Percentiles rank a stretch among this genome's conserved stretches.
These are phyloP conservation scores for Cymbopogon citratus DNA, from an alignment of 176 grass and related monocot species.

Conservation along the genomic window DNA sequence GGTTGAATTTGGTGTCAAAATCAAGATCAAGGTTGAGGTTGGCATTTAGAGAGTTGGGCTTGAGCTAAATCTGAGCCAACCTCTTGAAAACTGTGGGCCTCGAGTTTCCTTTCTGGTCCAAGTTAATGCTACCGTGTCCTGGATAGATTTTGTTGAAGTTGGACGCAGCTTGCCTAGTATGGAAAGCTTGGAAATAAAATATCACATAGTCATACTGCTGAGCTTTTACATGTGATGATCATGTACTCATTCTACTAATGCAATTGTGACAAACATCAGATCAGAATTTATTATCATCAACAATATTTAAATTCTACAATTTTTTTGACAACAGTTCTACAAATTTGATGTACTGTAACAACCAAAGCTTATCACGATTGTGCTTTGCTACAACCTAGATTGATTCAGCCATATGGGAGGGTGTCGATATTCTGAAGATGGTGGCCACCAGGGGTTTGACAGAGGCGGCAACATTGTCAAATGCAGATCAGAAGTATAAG, in stretches of 20 bases:
- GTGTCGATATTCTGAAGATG: constrained; percentile 60
- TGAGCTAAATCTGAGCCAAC: not conserved
- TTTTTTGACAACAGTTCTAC: too few relatives aligned
- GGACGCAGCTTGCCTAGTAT: not conserved
- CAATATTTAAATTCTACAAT: not conserved
- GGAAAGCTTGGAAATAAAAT: not conserved
- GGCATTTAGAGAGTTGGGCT: not conserved
- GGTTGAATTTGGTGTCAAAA: not conserved
- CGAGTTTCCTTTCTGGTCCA: not conserved
- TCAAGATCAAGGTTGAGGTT: not conserved
- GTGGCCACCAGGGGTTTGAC: constrained; percentile 55
- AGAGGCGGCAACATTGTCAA: constrained; percentile 46
- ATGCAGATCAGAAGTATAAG: constrained; percentile 80
- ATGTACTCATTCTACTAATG: not conserved
- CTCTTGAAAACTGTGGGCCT: not conserved
- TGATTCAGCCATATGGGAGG: constrained; percentile 71
- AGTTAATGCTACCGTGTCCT: not conserved
- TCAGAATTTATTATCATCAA: not conserved
- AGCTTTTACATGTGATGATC: not conserved
- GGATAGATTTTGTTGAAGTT: not conserved
- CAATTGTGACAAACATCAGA: not conserved
- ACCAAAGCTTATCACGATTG: constrained; percentile 13
- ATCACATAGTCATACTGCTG: not conserved
- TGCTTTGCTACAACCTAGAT: constrained; percentile 51
- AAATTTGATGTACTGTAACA: not conserved